These are phyloP conservation scores for Pedinophyceae sp. DNA, from an alignment of 139 green algal species.

Conservation along the genomic window DNA sequence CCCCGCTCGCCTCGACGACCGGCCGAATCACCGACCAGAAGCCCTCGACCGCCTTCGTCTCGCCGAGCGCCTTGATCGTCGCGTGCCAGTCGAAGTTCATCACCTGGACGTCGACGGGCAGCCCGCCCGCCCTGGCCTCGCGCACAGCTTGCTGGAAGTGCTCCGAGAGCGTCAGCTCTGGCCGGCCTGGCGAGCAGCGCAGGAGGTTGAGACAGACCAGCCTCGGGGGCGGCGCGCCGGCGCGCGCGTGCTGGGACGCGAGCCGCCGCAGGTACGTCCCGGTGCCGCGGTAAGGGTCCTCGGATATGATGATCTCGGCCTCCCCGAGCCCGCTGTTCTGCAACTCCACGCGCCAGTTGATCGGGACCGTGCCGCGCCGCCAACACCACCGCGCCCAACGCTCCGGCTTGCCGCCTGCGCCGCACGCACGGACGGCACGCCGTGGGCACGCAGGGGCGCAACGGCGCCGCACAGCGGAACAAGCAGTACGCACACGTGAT, in stretches of 20 bases:
- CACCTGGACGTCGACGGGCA: slow-evolving; percentile 22
- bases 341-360: slow-evolving; percentile 31
- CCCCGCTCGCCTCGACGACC: slow-evolving; percentile 15
- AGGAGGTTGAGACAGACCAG: slow-evolving; percentile 91
- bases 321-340: slow-evolving; percentile 62
- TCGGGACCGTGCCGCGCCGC: slow-evolving; percentile 31
- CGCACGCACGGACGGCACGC: too few relatives aligned
- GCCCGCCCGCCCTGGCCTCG: neutral
- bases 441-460: too few relatives aligned
- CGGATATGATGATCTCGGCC: slow-evolving; percentile 66
- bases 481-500: too few relatives aligned
- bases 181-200: slow-evolving; percentile 40
- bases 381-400: slow-evolving; percentile 23
- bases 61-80: slow-evolving; percentile 67
- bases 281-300: slow-evolving; percentile 63
- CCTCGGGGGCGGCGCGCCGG: too few relatives aligned
- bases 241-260: too few relatives aligned
- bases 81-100: slow-evolving; percentile 94
- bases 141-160: slow-evolving; percentile 40
- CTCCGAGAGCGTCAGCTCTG: slow-evolving; percentile 51
- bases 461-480: too few relatives aligned
- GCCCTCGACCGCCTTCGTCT: slow-evolving; percentile 66
- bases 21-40: slow-evolving; percentile 66
- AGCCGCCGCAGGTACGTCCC: slow-evolving; percentile 27
- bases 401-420: slow-evolving; percentile 3